Evolutionary conservation across 2,329 filamentous ascomycete species (phyloP).

Genomic region (Alternaria novae-zelandiae): DNA sequence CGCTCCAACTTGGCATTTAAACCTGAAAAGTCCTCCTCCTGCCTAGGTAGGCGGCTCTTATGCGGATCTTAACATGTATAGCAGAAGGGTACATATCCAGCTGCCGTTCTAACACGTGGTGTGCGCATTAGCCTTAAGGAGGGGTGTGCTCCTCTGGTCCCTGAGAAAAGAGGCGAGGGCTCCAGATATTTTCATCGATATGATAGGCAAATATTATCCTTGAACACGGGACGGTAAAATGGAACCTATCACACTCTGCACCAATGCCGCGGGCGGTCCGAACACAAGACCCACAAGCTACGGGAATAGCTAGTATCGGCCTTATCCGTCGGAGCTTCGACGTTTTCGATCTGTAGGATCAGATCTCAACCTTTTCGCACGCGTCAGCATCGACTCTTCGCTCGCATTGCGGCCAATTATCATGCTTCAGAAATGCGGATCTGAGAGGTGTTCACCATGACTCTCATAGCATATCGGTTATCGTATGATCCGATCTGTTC

Average conservation of each 20-base stretch:
- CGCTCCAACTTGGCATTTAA: not conserved
- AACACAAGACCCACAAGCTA: not conserved
- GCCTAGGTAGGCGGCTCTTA: not conserved
- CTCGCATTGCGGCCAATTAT: not conserved
- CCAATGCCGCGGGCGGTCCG: constrained; percentile 1
- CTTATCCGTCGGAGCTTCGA: not conserved
- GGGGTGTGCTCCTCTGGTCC: not conserved
- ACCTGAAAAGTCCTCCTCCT: not conserved
- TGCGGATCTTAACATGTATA: not conserved
- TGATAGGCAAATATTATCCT: not conserved
- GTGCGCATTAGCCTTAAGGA: not conserved
- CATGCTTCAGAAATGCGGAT: not conserved
- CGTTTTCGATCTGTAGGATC: not conserved
- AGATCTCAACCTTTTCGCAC: not conserved
- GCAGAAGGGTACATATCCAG: not conserved
- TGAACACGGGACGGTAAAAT: not conserved
- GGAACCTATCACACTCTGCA: not conserved
- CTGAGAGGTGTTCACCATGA: not conserved
- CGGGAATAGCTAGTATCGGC: not conserved
- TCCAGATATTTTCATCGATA: not conserved
- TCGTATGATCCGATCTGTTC: not conserved
- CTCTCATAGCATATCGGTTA: not conserved
- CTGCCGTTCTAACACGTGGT: not conserved
- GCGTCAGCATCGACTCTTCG: constrained; percentile 1
- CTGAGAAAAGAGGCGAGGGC: not conserved